Base-by-base conservation (phyloP, 2,329 filamentous ascomycete species). In the Cryphonectria carpinicola region DNA sequence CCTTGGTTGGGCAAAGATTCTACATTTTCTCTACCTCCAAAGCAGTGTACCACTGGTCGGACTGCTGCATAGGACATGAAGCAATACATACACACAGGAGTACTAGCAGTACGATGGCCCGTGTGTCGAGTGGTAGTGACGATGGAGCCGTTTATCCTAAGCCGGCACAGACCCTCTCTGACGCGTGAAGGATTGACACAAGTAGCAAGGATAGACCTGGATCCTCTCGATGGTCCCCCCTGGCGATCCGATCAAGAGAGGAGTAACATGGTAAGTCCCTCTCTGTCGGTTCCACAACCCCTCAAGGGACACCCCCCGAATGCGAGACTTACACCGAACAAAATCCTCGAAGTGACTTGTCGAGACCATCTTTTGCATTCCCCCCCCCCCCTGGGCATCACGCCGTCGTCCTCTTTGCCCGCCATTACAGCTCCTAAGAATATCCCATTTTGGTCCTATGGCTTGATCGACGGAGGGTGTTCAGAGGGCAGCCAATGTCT, bases 161-260 rank as follows among this genome's bases (percentile, higher is more conserved):
- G 28, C 32, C 25, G 56, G 56, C 56, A 49, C 46, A 49, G 46
- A 49, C 46, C 46, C 46, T 35, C 56, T 60, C 56, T 60, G 32
- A 37, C 25, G 25, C 56, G 28, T 37, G 60, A 70, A 41, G 67
- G 70, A 67, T 62, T 71, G 67, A 49, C 46, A 49, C 46, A 49
- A n/a, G 64, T 39, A 32, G 66, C 67, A 70, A 61, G 70, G 70
- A 69, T 69, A 49, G 64, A 64, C 64, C 52, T 63, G 67, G 54
- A 13, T 35, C 5, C 6, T 13, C 37, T 10, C 49, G 52, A 60
- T 13, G 14, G 28, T 3, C 35, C 25, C 32, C 67, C 70, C 62
- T 39, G 64, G 67, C 65, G 52, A 56, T 37, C 64, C 39, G 62
- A 56, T 39, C 46, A 49, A 49, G 46, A 49, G 70, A 61, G 63